Conservation (phyloP, 768 basidiomycete genomes). For the Polyporus arcularius region DNA sequence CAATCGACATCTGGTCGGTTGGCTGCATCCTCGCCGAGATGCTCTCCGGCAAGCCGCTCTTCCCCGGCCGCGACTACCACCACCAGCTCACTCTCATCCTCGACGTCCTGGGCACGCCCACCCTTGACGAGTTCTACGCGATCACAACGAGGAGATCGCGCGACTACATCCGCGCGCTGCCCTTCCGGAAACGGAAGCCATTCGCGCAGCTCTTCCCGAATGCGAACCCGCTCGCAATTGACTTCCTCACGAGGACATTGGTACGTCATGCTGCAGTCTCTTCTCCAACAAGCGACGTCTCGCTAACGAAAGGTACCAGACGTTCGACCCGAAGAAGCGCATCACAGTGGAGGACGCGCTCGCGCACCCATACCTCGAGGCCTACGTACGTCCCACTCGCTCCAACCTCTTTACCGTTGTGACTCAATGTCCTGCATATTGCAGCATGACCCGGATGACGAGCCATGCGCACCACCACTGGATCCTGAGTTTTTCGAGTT, state of each 20-base stretch:
- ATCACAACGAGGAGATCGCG: conserved; percentile 91
- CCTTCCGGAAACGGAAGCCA: conserved; percentile 85
- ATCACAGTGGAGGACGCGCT: conserved; percentile 93
- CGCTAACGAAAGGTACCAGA: conserved; percentile 43
- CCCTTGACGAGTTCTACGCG: conserved; percentile 96
- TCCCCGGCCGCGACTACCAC: conserved; percentile 96
- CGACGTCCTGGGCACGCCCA: conserved; percentile 95
- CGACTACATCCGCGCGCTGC: conserved; percentile 93
- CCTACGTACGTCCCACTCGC: conserved; percentile 62
- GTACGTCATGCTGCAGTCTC: conserved; percentile 33
- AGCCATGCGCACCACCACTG: conserved; percentile 93
- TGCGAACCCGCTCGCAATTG: conserved; percentile 76
- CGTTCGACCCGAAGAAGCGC: conserved; percentile 97
- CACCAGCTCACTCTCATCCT: conserved; percentile 95
- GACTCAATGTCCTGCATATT: conserved; percentile 8
- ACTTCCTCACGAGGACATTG: conserved; percentile 83
- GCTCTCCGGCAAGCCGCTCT: conserved; percentile 94
- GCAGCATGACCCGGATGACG: conserved; percentile 94
- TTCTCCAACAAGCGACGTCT: background rate
- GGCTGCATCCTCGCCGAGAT: conserved; percentile 94
- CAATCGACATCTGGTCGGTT: conserved; percentile 89
- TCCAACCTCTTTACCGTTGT: conserved; percentile 6
- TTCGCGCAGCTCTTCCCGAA: conserved; percentile 90
- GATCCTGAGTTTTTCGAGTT: conserved; percentile 98
- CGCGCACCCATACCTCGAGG: conserved; percentile 92